Evolutionary conservation across 2,329 filamentous ascomycete genomes (phyloP), one percentile per base, ranked within the genome.

Genomic region (Neurospora crassa): DNA sequence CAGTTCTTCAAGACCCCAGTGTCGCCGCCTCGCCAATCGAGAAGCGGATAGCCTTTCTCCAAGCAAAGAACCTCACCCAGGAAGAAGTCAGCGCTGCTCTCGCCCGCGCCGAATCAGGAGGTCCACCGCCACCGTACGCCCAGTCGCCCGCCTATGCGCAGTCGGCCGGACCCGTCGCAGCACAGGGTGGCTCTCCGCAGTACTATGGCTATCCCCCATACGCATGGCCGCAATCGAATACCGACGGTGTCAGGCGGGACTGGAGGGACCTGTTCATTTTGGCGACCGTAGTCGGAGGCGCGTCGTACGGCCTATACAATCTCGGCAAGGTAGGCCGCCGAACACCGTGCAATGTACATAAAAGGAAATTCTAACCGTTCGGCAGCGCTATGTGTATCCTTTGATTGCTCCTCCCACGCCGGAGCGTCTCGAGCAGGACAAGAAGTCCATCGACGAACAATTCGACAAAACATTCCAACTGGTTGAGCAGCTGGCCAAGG

Each of bases 261-360:
- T 99, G 96, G 96, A 88, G 96, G 73, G 96, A 99, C 79, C 98
- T 94, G 92, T 99, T 99, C 82, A 98, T 99, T 81, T 97, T 98
- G 93, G 96, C 96, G 8, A 99, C 96, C 0, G 92, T 98, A 14
- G 91, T 96, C 74, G 91, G 94, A 71, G 93, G 94, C 68, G 90
- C 97, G 24, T 88, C 93, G 47, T 98, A 97, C 78, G 95, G 94
- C 0, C 82, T 97, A 29, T 99, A 96, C 79, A 88, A 91, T 74
- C 87, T 97, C 18, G 92, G 94, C 73, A 96, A 96, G 88, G 92
- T 93, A 45, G 79, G 70, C 18, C 34, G 11, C 1, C 14, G 0
- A 42, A 12, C 20, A 2, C 8, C 20, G 41, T 41, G 3, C 43
- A 45, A 24, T 24, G 24, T 14, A 29, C 5, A 41, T 67, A 7